Percentiles rank a stretch among this genome's conserved stretches.
phyloP scores from a whole-genome alignment of 2,329 filamentous ascomycete species.

The Elsinoe batatas region DNA sequence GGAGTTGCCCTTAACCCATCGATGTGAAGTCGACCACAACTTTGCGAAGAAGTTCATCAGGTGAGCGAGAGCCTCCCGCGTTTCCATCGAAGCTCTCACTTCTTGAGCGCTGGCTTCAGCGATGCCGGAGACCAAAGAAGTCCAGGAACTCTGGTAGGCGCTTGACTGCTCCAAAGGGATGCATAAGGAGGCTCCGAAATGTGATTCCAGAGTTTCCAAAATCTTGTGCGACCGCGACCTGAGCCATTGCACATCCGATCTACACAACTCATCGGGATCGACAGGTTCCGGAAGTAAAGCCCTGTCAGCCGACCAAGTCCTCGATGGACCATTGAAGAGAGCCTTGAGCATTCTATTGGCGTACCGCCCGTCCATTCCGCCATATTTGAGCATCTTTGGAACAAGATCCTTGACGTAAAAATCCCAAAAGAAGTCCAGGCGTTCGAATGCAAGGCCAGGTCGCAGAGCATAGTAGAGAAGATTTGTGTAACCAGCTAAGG shows the following conservation, averaged over 20 bases:
- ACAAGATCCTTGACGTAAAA: constrained; percentile 59
- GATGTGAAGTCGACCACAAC: constrained; percentile 53
- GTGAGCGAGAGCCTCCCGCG: constrained; percentile 65
- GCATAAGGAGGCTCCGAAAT: constrained; percentile 44
- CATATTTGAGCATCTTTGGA: constrained; percentile 42
- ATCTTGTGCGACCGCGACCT: constrained; percentile 59
- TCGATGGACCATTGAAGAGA: constrained; percentile 51
- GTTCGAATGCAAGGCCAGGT: constrained; percentile 54
- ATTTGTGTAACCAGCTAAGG: constrained; percentile 66
- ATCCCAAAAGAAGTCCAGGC: constrained; percentile 71
- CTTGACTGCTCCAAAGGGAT: constrained; percentile 16
- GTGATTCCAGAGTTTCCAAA: constrained; percentile 49
- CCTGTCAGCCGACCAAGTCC: constrained; percentile 65
- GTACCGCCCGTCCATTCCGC: constrained; percentile 45
- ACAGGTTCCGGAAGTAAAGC: constrained; percentile 45
- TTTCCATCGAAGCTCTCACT: constrained; percentile 77
- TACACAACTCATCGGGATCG: constrained; percentile 65
- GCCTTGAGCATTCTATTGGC: constrained; percentile 63
- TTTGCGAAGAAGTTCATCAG: constrained; percentile 59
- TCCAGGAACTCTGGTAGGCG: constrained; percentile 24
- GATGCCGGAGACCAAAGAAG: constrained; percentile 50
- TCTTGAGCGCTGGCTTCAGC: constrained; percentile 68
- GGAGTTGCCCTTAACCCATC: constrained; percentile 25
- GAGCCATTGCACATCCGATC: constrained; percentile 79
- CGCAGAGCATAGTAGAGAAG: constrained; percentile 75